These are phyloP conservation scores for Quillaja saponaria DNA, from an alignment of 306 rosid genomes.

Conservation along the genomic window DNA sequence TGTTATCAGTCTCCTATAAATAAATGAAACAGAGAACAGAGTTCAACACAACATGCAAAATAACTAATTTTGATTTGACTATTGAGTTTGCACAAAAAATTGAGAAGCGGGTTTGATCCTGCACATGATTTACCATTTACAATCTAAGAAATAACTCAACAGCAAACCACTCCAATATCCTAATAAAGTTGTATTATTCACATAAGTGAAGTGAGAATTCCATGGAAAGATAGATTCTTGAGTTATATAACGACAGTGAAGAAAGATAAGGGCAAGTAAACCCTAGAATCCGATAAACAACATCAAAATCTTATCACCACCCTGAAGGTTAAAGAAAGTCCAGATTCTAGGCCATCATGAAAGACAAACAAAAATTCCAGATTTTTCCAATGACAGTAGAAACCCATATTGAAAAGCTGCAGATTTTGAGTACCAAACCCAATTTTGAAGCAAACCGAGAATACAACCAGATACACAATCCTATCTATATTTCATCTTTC, in stretches of 20 bases:
- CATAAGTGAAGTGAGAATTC: not conserved
- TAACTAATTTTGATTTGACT: not conserved
- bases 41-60: constrained; percentile 18
- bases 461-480: constrained; percentile 9
- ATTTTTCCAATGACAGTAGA: constrained; percentile 16
- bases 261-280: constrained; percentile 26
- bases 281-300: constrained; percentile 37
- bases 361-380: constrained; percentile 20
- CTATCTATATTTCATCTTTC: not conserved
- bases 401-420: constrained; percentile 29
- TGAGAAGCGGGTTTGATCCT: not conserved
- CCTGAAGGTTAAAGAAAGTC: not conserved
- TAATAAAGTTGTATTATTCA: too few relatives aligned
- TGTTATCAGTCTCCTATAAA: constrained; percentile 17
- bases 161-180: not conserved
- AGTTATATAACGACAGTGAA: not conserved
- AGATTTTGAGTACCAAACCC: constrained; percentile 22
- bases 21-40: not conserved
- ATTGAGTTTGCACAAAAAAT: constrained; percentile 21
- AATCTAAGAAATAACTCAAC: not conserved
- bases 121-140: not conserved
- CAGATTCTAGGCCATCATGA: constrained; percentile 16
- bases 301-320: constrained; percentile 12
- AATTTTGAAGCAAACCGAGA: constrained; percentile 9
- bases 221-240: not conserved